Evolutionary conservation across 192 early-diverging fungal genomes (phyloP).

Genomic region (Backusella tuberculispora): DNA sequence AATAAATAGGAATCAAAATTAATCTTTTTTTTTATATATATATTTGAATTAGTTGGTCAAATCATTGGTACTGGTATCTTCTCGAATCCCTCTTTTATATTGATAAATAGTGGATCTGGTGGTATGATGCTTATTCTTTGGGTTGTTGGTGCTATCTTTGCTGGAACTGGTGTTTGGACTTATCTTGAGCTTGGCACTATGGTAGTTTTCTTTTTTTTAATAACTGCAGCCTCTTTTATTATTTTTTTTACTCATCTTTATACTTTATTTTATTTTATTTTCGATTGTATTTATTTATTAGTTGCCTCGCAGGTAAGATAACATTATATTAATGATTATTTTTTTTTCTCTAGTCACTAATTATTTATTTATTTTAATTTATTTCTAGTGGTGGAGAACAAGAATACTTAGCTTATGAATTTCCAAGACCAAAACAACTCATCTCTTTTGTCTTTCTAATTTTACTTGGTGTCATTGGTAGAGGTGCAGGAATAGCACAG

Average conservation of each 20-base stretch:
- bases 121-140: constrained; percentile 51
- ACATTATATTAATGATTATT: neutral
- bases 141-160: constrained; percentile 41
- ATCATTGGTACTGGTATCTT: constrained; percentile 55
- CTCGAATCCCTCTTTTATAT: constrained; percentile 43
- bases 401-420: constrained; percentile 61
- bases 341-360: neutral
- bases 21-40: neutral
- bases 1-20: no score
- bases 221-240: no score
- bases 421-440: constrained; percentile 48
- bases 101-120: constrained; percentile 40
- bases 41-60: constrained; percentile 17
- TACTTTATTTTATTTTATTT: no score
- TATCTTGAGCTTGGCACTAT: constrained; percentile 60
- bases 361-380: neutral
- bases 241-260: no score
- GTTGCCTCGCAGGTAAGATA: neutral
- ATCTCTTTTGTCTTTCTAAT: constrained; percentile 28
- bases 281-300: neutral
- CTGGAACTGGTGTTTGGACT: constrained; percentile 27
- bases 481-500: constrained; percentile 15
- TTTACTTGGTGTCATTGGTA: constrained; percentile 16
- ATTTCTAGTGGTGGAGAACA: constrained; percentile 63
- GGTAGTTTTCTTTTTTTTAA: constrained; percentile 28